Percentiles rank a stretch among this genome's conserved stretches.
Conservation (phyloP, 352 stramenopile genomes). For the Saprolegnia diclina region DNA sequence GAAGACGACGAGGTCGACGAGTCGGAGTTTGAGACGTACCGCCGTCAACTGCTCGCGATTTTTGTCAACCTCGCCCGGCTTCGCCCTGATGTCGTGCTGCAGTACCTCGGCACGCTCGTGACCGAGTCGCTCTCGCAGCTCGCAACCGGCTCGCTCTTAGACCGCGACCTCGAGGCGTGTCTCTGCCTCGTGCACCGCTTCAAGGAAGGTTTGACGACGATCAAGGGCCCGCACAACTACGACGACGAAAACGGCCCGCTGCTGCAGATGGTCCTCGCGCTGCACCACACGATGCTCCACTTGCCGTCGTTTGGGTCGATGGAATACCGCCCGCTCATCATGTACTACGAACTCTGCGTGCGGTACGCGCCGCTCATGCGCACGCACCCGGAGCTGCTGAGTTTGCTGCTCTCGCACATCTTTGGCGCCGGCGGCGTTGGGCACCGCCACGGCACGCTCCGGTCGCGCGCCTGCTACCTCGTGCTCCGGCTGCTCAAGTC, state of each 20-base stretch:
- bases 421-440: slow-evolving; percentile 70
- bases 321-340: slow-evolving; percentile 53
- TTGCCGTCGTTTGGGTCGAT: slow-evolving; percentile 30
- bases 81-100: slow-evolving; percentile 58
- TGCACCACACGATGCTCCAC: slow-evolving; percentile 56
- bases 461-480: slow-evolving; percentile 79
- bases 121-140: slow-evolving; percentile 53
- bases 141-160: slow-evolving; percentile 35
- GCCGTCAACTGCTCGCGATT: slow-evolving; percentile 77
- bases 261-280: slow-evolving; percentile 56
- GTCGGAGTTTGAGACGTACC: slow-evolving; percentile 80
- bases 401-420: slow-evolving; percentile 72
- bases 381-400: slow-evolving; percentile 57
- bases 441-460: slow-evolving; percentile 48
- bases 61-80: slow-evolving; percentile 82
- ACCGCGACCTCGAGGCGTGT: slow-evolving; percentile 69
- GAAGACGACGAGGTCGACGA: slow-evolving; percentile 65
- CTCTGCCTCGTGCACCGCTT: slow-evolving; percentile 76
- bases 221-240: slow-evolving; percentile 56
- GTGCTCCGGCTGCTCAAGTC: slow-evolving; percentile 76
- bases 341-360: slow-evolving; percentile 76
- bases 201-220: slow-evolving; percentile 66
- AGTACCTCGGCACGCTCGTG: slow-evolving; percentile 57
- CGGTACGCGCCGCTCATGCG: slow-evolving; percentile 73
- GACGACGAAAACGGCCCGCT: slow-evolving; percentile 61